These are phyloP conservation scores for Yamadazyma scolyti DNA, from an alignment of 805 yeast genomes.

Conservation along the genomic window DNA sequence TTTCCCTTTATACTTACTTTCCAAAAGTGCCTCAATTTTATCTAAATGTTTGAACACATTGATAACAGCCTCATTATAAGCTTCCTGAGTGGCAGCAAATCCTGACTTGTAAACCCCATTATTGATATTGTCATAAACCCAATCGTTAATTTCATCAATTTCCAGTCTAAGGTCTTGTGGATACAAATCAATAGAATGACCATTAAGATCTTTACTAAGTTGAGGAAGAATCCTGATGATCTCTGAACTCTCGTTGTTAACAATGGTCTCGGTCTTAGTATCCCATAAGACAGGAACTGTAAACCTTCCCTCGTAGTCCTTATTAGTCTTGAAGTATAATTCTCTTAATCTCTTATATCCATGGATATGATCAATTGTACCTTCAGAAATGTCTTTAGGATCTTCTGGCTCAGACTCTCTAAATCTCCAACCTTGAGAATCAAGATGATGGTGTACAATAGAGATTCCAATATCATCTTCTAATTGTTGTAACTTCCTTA, in stretches of 20 bases:
- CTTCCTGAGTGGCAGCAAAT: slow-evolving; percentile 79
- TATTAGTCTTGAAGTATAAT: slow-evolving; percentile 69
- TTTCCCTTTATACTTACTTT: slow-evolving; percentile 34
- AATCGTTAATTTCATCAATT: slow-evolving; percentile 74
- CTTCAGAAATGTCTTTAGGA: slow-evolving; percentile 47
- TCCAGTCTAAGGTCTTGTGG: slow-evolving; percentile 51
- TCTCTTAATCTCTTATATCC: slow-evolving; percentile 61
- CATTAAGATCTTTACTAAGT: slow-evolving; percentile 59
- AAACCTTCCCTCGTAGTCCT: slow-evolving; percentile 74
- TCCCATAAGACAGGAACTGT: slow-evolving; percentile 97
- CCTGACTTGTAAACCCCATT: slow-evolving; percentile 94
- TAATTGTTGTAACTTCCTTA: slow-evolving; percentile 70
- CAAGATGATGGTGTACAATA: slow-evolving; percentile 91
- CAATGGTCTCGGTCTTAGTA: slow-evolving; percentile 74
- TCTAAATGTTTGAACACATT: slow-evolving; percentile 66
- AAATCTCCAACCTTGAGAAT: slow-evolving; percentile 86
- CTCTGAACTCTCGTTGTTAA: slow-evolving; percentile 88
- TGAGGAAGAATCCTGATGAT: slow-evolving; percentile 80
- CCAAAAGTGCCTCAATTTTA: slow-evolving; percentile 60
- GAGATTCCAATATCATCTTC: slow-evolving; percentile 57
- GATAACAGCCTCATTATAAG: slow-evolving; percentile 65
- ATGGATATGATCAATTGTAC: slow-evolving; percentile 46
- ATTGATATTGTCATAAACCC: slow-evolving; percentile 84
- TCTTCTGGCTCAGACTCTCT: slow-evolving; percentile 45
- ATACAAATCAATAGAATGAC: slow-evolving; percentile 52